Evolutionary conservation across 768 basidiomycete genomes (phyloP).

Genomic region (Clathrus columnatus): DNA sequence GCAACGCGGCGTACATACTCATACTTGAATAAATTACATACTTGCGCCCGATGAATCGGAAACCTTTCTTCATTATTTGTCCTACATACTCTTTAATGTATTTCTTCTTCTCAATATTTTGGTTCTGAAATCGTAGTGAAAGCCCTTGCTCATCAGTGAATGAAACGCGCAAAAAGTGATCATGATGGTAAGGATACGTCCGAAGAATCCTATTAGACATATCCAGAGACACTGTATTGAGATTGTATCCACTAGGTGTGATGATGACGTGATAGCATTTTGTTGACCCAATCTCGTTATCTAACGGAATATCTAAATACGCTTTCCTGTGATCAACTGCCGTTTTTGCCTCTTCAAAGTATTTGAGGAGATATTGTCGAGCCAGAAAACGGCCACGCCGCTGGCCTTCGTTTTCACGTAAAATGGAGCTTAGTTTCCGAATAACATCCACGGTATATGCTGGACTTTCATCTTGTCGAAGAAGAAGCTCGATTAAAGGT

Average conservation of each 20-base stretch:
- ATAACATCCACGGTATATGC: conserved; percentile 33
- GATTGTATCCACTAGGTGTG: conserved; percentile 45
- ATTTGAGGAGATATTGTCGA: neutral
- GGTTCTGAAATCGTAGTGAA: conserved; percentile 41
- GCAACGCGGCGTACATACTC: neutral
- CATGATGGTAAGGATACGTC: conserved; percentile 36
- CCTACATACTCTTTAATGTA: conserved; percentile 46
- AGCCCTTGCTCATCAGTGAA: conserved; percentile 53
- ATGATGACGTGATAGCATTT: conserved; percentile 38
- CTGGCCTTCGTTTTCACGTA: conserved; percentile 10
- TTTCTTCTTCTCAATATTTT: conserved; percentile 41
- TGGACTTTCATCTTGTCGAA: conserved; percentile 22
- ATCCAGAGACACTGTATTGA: conserved; percentile 50
- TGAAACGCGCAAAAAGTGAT: conserved; percentile 52
- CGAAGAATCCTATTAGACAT: conserved; percentile 57
- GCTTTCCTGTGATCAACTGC: neutral
- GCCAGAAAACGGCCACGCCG: neutral
- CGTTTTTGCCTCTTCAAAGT: neutral
- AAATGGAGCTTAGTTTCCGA: conserved; percentile 26
- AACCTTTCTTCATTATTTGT: conserved; percentile 32
- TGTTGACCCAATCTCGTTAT: conserved; percentile 28
- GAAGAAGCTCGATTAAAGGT: conserved; percentile 24
- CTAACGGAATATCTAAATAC: neutral
- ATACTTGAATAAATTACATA: neutral
- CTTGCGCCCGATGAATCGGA: conserved; percentile 44